Evolutionary conservation across 2,329 filamentous ascomycete genomes (phyloP).

Genomic region (Akanthomyces uredinophilus): DNA sequence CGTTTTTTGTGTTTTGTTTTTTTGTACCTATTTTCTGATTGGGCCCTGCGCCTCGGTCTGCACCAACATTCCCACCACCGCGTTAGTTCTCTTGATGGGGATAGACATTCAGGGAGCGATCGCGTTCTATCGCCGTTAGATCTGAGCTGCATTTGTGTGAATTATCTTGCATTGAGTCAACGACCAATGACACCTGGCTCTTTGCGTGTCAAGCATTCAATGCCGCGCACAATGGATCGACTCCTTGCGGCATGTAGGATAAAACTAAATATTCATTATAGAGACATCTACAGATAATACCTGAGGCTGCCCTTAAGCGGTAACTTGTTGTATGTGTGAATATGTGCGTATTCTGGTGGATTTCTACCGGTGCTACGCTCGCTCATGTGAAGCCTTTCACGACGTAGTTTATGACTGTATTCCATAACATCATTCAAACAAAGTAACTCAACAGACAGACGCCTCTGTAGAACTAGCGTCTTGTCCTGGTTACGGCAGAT

Average conservation of each 20-base stretch:
- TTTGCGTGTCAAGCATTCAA: neutral
- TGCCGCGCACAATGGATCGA: neutral
- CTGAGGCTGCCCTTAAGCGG: too few species aligned
- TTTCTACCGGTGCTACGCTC: too few species aligned
- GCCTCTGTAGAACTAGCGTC: too few species aligned
- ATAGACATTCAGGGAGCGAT: slow-evolving; percentile 10
- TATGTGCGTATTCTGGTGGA: too few species aligned
- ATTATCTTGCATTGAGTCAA: neutral
- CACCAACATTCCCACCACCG: slow-evolving; percentile 3
- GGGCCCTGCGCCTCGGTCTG: neutral
- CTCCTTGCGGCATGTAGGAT: neutral
- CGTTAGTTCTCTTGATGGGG: slow-evolving; percentile 9
- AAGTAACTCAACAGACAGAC: too few species aligned
- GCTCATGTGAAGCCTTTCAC: too few species aligned
- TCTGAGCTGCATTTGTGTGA: slow-evolving; percentile 8
- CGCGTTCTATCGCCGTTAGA: slow-evolving; percentile 13
- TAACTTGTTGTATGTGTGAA: too few species aligned
- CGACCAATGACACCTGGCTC: neutral
- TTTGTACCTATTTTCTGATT: slow-evolving; percentile 16
- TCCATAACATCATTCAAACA: too few species aligned
- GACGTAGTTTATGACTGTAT: too few species aligned
- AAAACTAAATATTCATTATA: neutral
- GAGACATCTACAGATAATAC: neutral
- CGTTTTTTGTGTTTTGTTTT: slow-evolving; percentile 15
- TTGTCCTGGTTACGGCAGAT: too few species aligned